Evolutionary conservation across 2,329 filamentous ascomycete species (phyloP), one percentile per base, ranked within the genome.

Genomic region (Scedosporium aurantiacum): DNA sequence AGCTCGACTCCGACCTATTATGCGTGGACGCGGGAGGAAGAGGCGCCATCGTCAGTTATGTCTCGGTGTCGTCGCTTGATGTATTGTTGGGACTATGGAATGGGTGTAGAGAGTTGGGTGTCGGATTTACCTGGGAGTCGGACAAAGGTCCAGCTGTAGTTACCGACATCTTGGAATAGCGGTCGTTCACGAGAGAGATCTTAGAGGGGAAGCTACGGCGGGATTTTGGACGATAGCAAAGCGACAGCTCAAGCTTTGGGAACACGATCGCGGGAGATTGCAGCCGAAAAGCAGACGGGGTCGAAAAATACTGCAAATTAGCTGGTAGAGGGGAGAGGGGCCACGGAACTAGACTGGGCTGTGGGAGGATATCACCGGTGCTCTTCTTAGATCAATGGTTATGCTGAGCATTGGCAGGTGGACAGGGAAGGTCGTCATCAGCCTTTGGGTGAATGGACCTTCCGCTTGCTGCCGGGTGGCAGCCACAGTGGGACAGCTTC

Each of bases 1-100:
- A 99, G 90, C 86, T 99, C 94, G 78, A 90, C 87, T 78, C 90
- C 87, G 83, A 99, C 94, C 91, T 97, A 74, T 28, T 55, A n/a
- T 25, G 7, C 62, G 65, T 64, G 62, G 65, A 60, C 64, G 32
- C 32, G 10, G 32, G 32, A 10, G 32, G 32, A 37, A 37, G 32
- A 12, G 32, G 32, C 32, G 32, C 32, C 32, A 37, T 37, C 2
- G 32, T 37, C 32, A 37, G 32, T 10, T 12, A 37, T 37, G 32
- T 37, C 6, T 6, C 14, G 32, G 12, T 37, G 32, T 12, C 32
- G 32, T 32, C 28, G 28, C 28, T 32, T 32, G 28, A 8, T 21
- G 14, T 18, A 47, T 47, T 47, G 43, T 21, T 47, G 16, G 43
- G 45, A 18, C 10, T 1, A 21, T 55, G 4, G 25, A n/a, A 55